phyloP scores from a whole-genome alignment of 1,284 basidiomycete genomes.

The Ustilago nuda region DNA sequence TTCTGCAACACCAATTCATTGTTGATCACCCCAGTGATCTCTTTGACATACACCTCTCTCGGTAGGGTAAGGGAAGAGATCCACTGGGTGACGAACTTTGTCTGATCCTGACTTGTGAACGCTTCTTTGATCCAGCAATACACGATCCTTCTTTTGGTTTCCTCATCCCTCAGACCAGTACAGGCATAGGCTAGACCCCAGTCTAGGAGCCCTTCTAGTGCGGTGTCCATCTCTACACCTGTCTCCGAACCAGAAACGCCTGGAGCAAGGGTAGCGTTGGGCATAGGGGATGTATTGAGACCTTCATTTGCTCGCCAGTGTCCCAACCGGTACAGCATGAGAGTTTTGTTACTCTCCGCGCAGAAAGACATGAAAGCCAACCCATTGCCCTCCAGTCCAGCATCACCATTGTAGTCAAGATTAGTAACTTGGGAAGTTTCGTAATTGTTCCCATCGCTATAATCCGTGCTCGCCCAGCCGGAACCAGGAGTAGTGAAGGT shows the following conservation, averaged over 20 bases:
- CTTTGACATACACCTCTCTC: conserved; percentile 32
- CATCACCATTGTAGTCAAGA: conserved; percentile 26
- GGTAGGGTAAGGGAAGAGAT: conserved; percentile 31
- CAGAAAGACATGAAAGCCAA: conserved; percentile 27
- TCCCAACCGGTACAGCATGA: conserved; percentile 37
- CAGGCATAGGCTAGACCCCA: conserved; percentile 43
- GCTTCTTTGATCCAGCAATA: conserved; percentile 48
- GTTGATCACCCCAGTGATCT: conserved; percentile 21
- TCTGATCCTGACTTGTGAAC: conserved; percentile 26
- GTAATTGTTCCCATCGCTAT: conserved; percentile 40
- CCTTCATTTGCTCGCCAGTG: conserved; percentile 20
- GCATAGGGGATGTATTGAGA: conserved; percentile 1
- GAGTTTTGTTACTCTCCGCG: conserved; percentile 35
- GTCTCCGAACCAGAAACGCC: conserved; percentile 7
- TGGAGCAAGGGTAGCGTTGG: conserved; percentile 17
- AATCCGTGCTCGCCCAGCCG: conserved; percentile 22
- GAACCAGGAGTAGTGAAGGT: conserved; percentile 30
- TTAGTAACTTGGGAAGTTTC: conserved; percentile 24
- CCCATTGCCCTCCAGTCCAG: conserved; percentile 8
- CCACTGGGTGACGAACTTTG: conserved; percentile 31
- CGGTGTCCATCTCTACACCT: conserved; percentile 24
- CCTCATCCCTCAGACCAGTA: conserved; percentile 21
- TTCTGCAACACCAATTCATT: conserved; percentile 22
- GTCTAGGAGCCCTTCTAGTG: conserved; percentile 27
- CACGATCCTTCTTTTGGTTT: conserved; percentile 19